Conservation (phyloP, 2,329 filamentous ascomycete genomes). For the Sporothrix variecibatus region DNA sequence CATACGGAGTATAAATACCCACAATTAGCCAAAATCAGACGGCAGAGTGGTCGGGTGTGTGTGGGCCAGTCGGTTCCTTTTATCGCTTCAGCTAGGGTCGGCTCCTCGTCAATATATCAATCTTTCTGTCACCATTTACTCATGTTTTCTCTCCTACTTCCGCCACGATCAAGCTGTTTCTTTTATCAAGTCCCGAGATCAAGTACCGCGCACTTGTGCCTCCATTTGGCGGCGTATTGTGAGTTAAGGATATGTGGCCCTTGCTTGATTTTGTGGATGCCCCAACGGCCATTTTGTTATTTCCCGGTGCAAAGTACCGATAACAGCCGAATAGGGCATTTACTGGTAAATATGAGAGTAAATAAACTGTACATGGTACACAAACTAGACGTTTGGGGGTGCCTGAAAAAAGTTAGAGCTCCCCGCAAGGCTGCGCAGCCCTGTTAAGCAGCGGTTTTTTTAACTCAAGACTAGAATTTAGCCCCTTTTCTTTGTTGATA, state of each 20-base stretch:
- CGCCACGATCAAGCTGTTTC: neutral
- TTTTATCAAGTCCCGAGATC: constrained; percentile 6
- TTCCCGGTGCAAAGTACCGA: constrained; percentile 21
- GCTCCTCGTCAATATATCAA: neutral
- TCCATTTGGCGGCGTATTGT: neutral
- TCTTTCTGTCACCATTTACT: neutral
- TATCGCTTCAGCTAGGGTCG: neutral
- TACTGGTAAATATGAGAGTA: neutral
- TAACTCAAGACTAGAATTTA: neutral
- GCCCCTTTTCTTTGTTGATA: neutral
- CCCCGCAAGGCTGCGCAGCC: constrained; percentile 21
- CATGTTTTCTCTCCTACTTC: neutral
- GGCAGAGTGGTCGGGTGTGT: constrained; percentile 7
- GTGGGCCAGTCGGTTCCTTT: neutral
- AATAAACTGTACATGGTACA: neutral
- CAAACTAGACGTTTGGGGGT: neutral
- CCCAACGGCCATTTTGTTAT: neutral
- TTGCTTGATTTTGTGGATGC: neutral
- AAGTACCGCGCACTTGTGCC: neutral
- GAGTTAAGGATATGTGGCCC: neutral
- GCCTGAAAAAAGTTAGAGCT: neutral
- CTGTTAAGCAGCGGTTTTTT: neutral
- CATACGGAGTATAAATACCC: constrained; percentile 9
- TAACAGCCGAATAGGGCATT: neutral
- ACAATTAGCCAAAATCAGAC: constrained; percentile 14